phyloP scores from a whole-genome alignment of 305 asterid species.

The Fraxinus nigra region DNA sequence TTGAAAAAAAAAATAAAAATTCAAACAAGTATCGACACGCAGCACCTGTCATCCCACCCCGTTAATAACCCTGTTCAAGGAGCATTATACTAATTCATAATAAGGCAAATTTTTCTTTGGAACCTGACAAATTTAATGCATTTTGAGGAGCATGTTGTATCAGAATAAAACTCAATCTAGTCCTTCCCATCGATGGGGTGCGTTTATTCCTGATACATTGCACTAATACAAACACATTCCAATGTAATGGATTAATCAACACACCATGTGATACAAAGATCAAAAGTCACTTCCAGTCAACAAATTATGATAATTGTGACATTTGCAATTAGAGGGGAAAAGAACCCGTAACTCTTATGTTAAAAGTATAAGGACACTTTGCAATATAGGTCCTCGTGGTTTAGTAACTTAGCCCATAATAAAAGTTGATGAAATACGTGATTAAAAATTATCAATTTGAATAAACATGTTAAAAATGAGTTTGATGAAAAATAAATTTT shows the following conservation, averaged over 20 bases:
- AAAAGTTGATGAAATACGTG: too few relatives aligned
- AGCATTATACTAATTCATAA: too few relatives aligned
- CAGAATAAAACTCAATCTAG: background rate
- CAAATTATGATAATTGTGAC: background rate
- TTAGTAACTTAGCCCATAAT: background rate
- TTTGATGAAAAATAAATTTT: background rate
- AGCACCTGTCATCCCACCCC: too few relatives aligned
- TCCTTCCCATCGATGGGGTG: background rate
- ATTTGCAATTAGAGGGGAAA: background rate
- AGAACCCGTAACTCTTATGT: background rate
- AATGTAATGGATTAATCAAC: slow-evolving; percentile 12
- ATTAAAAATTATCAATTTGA: too few relatives aligned
- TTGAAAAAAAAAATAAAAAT: too few relatives aligned
- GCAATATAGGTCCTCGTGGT: background rate
- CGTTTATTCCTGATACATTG: background rate
- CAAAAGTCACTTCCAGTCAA: background rate
- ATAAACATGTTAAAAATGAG: too few relatives aligned
- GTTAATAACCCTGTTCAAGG: too few relatives aligned
- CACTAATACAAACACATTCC: background rate
- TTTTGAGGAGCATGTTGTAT: background rate
- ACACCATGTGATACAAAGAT: slow-evolving; percentile 30
- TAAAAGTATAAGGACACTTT: background rate
- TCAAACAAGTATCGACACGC: too few relatives aligned
- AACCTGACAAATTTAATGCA: background rate
- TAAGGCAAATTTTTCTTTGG: too few relatives aligned